Percentiles rank a stretch among this genome's conserved stretches.
Conservation (phyloP, 2,329 filamentous ascomycete genomes). For the Trichoderma citrinoviride region DNA sequence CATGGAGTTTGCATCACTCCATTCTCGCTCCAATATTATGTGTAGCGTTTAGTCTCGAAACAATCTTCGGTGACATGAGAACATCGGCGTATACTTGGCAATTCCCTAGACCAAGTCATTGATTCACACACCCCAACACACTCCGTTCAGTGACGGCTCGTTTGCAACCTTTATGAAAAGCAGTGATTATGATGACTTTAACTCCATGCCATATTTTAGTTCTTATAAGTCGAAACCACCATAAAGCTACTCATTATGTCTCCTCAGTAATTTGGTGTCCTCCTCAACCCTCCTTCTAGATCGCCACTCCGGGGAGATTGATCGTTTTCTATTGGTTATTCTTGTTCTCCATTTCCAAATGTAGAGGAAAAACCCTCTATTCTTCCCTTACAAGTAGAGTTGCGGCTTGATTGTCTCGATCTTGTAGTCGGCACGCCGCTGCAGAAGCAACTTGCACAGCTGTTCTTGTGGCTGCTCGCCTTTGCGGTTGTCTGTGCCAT, state of each 20-base stretch:
- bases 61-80: not conserved
- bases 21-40: too few species aligned
- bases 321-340: not conserved
- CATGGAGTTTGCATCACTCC: too few species aligned
- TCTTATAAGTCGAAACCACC: too few species aligned
- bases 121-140: not conserved
- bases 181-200: not conserved
- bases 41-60: too few species aligned
- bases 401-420: constrained; percentile 38
- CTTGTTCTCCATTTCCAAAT: not conserved
- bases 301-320: not conserved
- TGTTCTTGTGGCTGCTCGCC: constrained; percentile 63
- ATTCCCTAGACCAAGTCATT: not conserved
- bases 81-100: not conserved
- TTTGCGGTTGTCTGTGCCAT: constrained; percentile 47
- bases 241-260: not conserved
- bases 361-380: not conserved
- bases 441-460: constrained; percentile 64
- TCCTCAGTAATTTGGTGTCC: not conserved
- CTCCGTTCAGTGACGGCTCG: not conserved
- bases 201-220: too few species aligned
- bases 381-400: not conserved
- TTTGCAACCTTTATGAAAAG: not conserved
- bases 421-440: constrained; percentile 61
- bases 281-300: not conserved